Percentiles rank a stretch among this genome's conserved stretches.
phyloP scores from a whole-genome alignment of 2,329 filamentous ascomycete species.

The Colletotrichum spaethianum region DNA sequence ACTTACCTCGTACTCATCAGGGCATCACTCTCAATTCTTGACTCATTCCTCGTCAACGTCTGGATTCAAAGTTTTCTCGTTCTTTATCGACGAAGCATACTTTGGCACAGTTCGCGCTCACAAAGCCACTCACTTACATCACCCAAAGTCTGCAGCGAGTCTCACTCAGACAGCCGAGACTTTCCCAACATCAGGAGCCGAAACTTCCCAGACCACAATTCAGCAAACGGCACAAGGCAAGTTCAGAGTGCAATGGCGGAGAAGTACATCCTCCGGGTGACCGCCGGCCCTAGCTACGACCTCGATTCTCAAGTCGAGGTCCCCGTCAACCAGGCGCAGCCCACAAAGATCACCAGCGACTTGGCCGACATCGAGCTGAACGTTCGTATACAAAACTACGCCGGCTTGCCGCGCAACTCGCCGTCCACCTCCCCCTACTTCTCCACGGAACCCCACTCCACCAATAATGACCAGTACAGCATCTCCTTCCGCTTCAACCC shows the following conservation, averaged over 20 bases:
- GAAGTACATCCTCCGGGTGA: constrained; percentile 86
- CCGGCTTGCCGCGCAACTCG: constrained; percentile 79
- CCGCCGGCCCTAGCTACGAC: constrained; percentile 85
- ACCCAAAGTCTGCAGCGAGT: neutral
- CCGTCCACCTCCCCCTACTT: constrained; percentile 85
- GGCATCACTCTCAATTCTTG: neutral
- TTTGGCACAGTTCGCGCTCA: neutral
- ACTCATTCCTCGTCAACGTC: neutral
- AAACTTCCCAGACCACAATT: neutral
- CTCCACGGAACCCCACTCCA: constrained; percentile 74
- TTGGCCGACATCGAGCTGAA: constrained; percentile 78
- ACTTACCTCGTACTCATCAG: neutral
- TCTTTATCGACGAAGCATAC: neutral
- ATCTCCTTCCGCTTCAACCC: constrained; percentile 85
- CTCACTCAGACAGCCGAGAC: neutral
- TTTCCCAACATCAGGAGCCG: neutral
- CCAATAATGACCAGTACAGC: constrained; percentile 83
- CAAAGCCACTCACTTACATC: neutral
- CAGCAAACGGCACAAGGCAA: neutral
- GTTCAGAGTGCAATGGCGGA: constrained; percentile 66
- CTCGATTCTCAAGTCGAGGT: constrained; percentile 79
- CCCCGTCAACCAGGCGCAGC: constrained; percentile 78
- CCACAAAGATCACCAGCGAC: constrained; percentile 74
- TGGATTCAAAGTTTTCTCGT: neutral
- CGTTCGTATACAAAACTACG: constrained; percentile 78